Conservation (phyloP, 1,284 basidiomycete genomes). For the Cutaneotrichosporon curvatum region DNA sequence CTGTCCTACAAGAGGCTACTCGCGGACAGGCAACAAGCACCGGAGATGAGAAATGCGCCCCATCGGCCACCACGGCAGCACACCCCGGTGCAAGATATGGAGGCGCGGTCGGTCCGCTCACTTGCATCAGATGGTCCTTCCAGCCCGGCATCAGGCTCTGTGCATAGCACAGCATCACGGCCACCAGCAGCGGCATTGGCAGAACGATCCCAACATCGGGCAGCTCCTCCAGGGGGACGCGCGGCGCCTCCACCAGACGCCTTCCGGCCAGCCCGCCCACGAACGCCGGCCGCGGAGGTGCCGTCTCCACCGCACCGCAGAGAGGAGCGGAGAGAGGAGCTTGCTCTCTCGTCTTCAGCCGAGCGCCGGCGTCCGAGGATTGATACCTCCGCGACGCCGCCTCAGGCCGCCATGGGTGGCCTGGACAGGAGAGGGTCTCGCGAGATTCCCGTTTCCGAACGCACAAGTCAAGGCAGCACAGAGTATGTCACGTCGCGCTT, state of each 20-base stretch:
- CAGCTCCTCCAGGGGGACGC: conserved; percentile 1
- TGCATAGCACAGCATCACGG: too few relatives aligned
- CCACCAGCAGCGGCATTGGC: conserved; percentile 24
- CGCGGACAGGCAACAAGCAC: conserved; percentile 20
- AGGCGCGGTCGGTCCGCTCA: background rate
- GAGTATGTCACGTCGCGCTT: conserved; percentile 28
- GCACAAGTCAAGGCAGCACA: conserved; percentile 27
- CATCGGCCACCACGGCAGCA: background rate
- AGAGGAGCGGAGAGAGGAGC: too few relatives aligned
- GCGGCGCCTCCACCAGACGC: conserved; percentile 43
- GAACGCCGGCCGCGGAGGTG: background rate
- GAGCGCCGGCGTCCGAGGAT: too few relatives aligned
- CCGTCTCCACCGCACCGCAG: background rate
- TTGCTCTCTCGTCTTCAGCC: too few relatives aligned
- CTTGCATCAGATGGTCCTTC: conserved; percentile 7
- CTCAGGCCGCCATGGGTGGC: too few relatives aligned
- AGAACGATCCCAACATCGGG: conserved; percentile 17
- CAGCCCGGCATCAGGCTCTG: conserved; percentile 7
- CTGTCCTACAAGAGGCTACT: conserved; percentile 54
- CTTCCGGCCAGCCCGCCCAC: conserved; percentile 39
- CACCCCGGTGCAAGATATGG: background rate
- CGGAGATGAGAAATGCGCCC: background rate
- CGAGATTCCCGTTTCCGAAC: conserved; percentile 18
- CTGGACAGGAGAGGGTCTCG: too few relatives aligned
- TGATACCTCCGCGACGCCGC: too few relatives aligned